Base-by-base conservation (phyloP, 257 asterid species). In the Galeopsis tetrahit region DNA sequence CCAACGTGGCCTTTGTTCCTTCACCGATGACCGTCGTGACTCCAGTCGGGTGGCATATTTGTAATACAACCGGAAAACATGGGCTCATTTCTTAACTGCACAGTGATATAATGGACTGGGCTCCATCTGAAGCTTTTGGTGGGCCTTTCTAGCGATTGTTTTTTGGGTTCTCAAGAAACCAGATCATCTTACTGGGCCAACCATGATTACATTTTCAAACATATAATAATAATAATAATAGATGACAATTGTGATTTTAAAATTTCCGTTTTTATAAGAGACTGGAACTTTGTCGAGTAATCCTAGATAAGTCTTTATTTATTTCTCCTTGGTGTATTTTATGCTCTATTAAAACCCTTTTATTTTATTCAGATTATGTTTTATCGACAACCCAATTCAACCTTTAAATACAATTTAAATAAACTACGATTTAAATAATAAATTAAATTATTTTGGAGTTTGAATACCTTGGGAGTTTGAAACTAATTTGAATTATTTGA, bases 81-180 rank as follows among this genome's bases (percentile, higher is more conserved):
- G 71, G 83, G 74, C 56, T 5, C 52, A 52, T 52, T 2, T 66
- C 33, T 21, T 17, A 40, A 43, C 13, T 8, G 38, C 2, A 9
- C 15, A 44, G 76, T 28, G 17, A 14, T 42, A 48, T 75, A 53
- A 62, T 51, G 55, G 69, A 14, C 77, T 71, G 85, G 82, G 86
- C 81, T 80, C 84, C 82, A 73, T 71, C 6, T 32, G 40, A 56
- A 38, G 84, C 64, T 79, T 79, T 77, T 73, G 69, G 84, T 80
- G 81, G 88, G 86, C 86, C 85, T 69, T 33, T 40, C 0, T 17
- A 7, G 36, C 67, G 6, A 34, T 17, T 56, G 11, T 44, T 38
- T 15, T 58, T 73, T 69, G 79, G 63, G 63, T 73, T 51, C 17
- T 46, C 4, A 52, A 13, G 75, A 71, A 75, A 69, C 78, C 77